Base-by-base conservation (phyloP, 2,329 filamentous ascomycete genomes). In the Calcarisporium arbuscula region DNA sequence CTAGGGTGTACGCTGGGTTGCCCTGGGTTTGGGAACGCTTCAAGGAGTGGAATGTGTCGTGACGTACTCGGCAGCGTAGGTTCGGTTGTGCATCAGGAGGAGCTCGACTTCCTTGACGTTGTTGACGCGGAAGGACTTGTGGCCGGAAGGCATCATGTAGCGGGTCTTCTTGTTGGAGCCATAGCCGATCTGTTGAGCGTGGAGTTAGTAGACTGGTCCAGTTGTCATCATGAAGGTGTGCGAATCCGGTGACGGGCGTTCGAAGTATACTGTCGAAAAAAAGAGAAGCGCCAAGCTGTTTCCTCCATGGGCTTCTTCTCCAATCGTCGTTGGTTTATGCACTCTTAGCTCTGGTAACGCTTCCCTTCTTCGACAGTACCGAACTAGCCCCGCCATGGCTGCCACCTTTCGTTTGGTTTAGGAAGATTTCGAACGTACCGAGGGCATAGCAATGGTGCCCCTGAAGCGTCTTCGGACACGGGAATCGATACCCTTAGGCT, bases 401-500 rank as follows among this genome's bases (percentile, higher is more conserved):
- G n/a, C n/a, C n/a, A n/a, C n/a, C n/a, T n/a, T n/a, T n/a, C n/a
- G n/a, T n/a, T n/a, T n/a, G n/a, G 5, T 27, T 33, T 36, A 32
- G 21, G 12, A 17, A 29, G 15, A 38, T 34, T 21, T 8, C 25
- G 25, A 50, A 80, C 86, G 65, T 89, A 95, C 90, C 77, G 88
- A 94, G 72, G 92, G 92, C 90, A 98, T 96, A 62, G 81, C 80
- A 70, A 84, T 83, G 73, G 85, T 86, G 62, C 92, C 87, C 73
- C 86, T 88, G 80, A 98, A 98, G 55, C 92, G 86, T 78, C 92
- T 82, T 67, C 92, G 85, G 65, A 98, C 90, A 61, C 85, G 77
- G 77, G 89, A 94, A 75, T 98, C 92, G 71, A 98, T 98, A 87
- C 92, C 92, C 86, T 98, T 98, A 56, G 92, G 92, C 80, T 96